Base-by-base conservation (phyloP, 441 rosid species). In the Croton setiger region DNA sequence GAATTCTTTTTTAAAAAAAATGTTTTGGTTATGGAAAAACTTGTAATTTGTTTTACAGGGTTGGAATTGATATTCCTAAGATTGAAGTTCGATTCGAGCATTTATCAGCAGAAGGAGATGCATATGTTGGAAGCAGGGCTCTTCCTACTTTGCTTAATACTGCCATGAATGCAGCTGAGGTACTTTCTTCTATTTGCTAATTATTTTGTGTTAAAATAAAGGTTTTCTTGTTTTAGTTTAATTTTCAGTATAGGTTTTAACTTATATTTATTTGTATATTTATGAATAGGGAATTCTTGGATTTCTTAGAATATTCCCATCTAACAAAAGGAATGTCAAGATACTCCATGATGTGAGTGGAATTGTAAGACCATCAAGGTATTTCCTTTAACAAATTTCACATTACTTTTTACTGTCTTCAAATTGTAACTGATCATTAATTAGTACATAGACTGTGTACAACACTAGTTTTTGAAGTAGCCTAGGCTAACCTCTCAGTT, bases 291-390 rank as follows among this genome's bases (percentile, higher is more conserved):
- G 80, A 43, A 45, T 77, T 23, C 82, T 84, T 61, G 83, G 83
- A 47, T 64, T 75, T 49, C 45, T 83, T 7, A 77, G 79, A 63
- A 71, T 86, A 48, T 71, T 76, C 47, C 88, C 87, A 17, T 80
- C 94, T 0, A 86, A 84, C 78, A 88, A 88, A 72, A 82, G 77
- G 69, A 78, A 63, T 21, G 69, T 84, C 62, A 71, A 77, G 54
- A 85, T 86, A 67, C 84, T 88, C 27, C 75, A 78, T 6, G 83
- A 81, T 54, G 83, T 85, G 5, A 86, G 83, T 47, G 90, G 94
- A 55, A 76, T 85, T 21, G 81, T 84, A 49, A 85, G 78, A 70
- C 86, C 90, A 51, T 81, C 87, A 41, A 83, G 93, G 93, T 86
- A 72, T 27, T 27, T 27, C 2, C 31, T 27, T 27, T 27, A 27